These are phyloP conservation scores for Cladobotryum mycophilum DNA, from an alignment of 2,329 filamentous ascomycete species.

Conservation along the genomic window DNA sequence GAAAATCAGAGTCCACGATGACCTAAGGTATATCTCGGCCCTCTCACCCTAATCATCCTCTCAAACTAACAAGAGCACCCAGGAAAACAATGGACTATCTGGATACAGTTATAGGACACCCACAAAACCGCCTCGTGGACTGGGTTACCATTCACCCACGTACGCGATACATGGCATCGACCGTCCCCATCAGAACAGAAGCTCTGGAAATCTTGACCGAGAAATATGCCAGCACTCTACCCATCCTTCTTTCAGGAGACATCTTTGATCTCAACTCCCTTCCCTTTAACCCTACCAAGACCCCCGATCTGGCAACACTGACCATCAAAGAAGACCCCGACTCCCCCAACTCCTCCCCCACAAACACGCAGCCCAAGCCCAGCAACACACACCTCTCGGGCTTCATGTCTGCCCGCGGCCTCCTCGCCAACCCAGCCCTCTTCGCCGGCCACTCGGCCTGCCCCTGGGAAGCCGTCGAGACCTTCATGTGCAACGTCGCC, in stretches of 20 bases:
- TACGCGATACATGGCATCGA: conserved; percentile 55
- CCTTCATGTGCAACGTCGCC: conserved; percentile 54
- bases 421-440: conserved; percentile 61
- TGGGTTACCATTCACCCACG: conserved; percentile 66
- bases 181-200: conserved; percentile 54
- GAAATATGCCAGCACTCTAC: conserved; percentile 48
- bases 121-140: conserved; percentile 49
- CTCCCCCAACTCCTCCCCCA: background rate
- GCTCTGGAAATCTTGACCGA: conserved; percentile 51
- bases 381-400: conserved; percentile 49
- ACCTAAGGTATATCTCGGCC: conserved; percentile 42
- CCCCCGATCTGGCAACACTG: conserved; percentile 26
- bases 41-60: background rate
- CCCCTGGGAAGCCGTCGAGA: conserved; percentile 56
- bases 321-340: conserved; percentile 18
- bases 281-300: conserved; percentile 31
- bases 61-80: background rate
- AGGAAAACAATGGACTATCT: conserved; percentile 57
- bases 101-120: conserved; percentile 51
- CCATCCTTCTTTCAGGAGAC: conserved; percentile 63
- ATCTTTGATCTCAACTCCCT: conserved; percentile 52
- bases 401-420: conserved; percentile 64
- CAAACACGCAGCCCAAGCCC: conserved; percentile 17
- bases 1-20: conserved; percentile 63
- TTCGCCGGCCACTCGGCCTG: conserved; percentile 53